Evolutionary conservation across 2,329 filamentous ascomycete species (phyloP).

Genomic region (Penicillium sp.): DNA sequence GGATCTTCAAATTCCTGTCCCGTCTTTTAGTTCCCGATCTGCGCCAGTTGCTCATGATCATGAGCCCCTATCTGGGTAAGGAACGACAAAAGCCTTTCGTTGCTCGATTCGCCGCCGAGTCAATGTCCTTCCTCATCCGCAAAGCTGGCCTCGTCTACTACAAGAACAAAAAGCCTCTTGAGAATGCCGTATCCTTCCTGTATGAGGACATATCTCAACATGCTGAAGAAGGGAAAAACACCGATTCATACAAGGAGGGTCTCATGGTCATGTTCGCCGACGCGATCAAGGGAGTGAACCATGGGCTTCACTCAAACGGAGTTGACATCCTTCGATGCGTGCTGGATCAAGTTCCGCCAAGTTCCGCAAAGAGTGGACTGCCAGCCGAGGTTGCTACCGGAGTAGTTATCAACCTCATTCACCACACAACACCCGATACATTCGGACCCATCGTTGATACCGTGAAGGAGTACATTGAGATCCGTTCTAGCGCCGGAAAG

Average conservation of each 20-base stretch:
- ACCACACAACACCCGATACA: constrained; percentile 69
- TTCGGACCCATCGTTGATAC: constrained; percentile 63
- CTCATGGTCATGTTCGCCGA: constrained; percentile 90
- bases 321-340: constrained; percentile 49
- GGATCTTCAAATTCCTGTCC: constrained; percentile 95
- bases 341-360: constrained; percentile 31
- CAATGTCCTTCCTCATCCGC: constrained; percentile 85
- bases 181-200: constrained; percentile 64
- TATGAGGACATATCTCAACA: constrained; percentile 57
- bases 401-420: constrained; percentile 72
- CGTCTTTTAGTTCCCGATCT: constrained; percentile 80
- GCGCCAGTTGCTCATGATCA: constrained; percentile 72
- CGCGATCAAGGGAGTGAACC: constrained; percentile 60
- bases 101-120: constrained; percentile 86
- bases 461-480: constrained; percentile 49
- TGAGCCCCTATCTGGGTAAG: constrained; percentile 79
- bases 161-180: constrained; percentile 63
- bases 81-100: constrained; percentile 78
- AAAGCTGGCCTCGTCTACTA: constrained; percentile 77
- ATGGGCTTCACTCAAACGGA: constrained; percentile 54
- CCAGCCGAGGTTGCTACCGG: constrained; percentile 61
- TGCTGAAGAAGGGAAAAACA: constrained; percentile 28
- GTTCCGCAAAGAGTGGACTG: constrained; percentile 24
- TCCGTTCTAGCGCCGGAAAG: constrained; percentile 29
- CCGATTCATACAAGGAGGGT: constrained; percentile 69